phyloP scores from a whole-genome alignment of 129 eudicot species.

The Flaveria robusta region DNA sequence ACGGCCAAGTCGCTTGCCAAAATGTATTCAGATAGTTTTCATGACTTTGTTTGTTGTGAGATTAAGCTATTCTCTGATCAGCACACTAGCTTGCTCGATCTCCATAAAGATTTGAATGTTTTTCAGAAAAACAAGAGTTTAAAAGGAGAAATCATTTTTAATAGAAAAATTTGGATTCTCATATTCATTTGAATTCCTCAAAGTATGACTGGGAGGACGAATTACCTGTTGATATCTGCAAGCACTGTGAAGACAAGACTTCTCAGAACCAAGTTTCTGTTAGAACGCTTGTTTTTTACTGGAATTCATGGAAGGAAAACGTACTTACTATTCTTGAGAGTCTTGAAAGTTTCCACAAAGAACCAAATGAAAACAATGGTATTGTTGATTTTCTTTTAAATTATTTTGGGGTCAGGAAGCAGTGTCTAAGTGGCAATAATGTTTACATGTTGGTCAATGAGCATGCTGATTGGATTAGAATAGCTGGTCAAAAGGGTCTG shows the following conservation, averaged over 20 bases:
- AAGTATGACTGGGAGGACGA: constrained; percentile 57
- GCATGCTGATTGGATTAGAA: constrained; percentile 63
- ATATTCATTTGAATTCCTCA: constrained; percentile 24
- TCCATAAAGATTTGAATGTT: constrained; percentile 33
- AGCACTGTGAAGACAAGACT: constrained; percentile 32
- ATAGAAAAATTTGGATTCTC: constrained; percentile 54
- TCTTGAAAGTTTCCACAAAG: constrained; percentile 39
- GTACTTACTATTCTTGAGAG: constrained; percentile 33
- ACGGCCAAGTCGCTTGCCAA: constrained; percentile 45
- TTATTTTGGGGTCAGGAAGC: constrained; percentile 60
- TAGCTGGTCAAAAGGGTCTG: constrained; percentile 37
- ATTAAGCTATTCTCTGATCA: constrained; percentile 39
- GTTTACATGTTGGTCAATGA: constrained; percentile 41
- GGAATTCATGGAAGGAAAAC: constrained; percentile 53
- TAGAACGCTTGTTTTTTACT: constrained; percentile 49
- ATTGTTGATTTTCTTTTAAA: constrained; percentile 46
- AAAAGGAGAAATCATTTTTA: constrained; percentile 43
- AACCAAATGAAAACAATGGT: constrained; percentile 12
- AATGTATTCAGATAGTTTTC: constrained; percentile 24
- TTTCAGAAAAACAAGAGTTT: constrained; percentile 32
- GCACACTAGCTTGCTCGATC: constrained; percentile 36
- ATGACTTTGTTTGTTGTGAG: constrained; percentile 49
- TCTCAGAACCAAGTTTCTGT: constrained; percentile 42
- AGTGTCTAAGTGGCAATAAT: constrained; percentile 5
- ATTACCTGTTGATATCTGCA: constrained; percentile 15